Conservation (phyloP, 768 basidiomycete species). For the Lentinula aciculospora region DNA sequence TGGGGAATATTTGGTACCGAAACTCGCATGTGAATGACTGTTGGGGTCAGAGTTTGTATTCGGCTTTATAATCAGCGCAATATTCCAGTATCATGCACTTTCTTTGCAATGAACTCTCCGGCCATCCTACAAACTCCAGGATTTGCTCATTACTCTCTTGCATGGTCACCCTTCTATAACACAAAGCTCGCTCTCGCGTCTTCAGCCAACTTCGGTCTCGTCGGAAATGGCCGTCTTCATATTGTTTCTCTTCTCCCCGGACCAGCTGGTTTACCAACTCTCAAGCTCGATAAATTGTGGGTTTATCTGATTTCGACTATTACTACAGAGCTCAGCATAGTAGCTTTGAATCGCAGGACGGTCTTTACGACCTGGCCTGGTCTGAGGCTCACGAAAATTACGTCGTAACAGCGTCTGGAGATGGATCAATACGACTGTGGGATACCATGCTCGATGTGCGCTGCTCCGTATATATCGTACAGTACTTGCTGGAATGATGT, state of each 20-base stretch:
- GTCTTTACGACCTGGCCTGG: slow-evolving; percentile 89
- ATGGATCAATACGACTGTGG: slow-evolving; percentile 88
- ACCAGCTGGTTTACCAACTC: slow-evolving; percentile 33
- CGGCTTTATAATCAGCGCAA: slow-evolving; percentile 4
- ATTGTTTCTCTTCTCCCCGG: slow-evolving; percentile 48
- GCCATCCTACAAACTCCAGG: slow-evolving; percentile 66
- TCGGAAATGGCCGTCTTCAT: slow-evolving; percentile 91
- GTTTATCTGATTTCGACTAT: slow-evolving; percentile 20
- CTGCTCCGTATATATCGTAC: not conserved
- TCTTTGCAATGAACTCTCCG: slow-evolving; percentile 23
- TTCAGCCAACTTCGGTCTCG: slow-evolving; percentile 89
- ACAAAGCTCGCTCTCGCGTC: slow-evolving; percentile 74
- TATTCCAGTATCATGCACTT: slow-evolving; percentile 4
- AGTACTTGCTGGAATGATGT: slow-evolving; percentile 19
- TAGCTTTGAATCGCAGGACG: slow-evolving; percentile 89
- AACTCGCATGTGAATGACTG: slow-evolving; percentile 60
- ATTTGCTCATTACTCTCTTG: slow-evolving; percentile 75
- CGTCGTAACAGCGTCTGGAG: slow-evolving; percentile 81
- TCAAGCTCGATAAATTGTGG: slow-evolving; percentile 67
- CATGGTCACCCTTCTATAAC: slow-evolving; percentile 85
- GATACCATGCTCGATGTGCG: slow-evolving; percentile 81
- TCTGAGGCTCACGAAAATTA: slow-evolving; percentile 95
- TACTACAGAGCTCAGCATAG: slow-evolving; percentile 16
- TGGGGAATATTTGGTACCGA: slow-evolving; percentile 74
- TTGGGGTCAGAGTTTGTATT: not conserved